Conservation (phyloP, 495 filamentous ascomycete genomes). For the Penicillium pulvis region DNA sequence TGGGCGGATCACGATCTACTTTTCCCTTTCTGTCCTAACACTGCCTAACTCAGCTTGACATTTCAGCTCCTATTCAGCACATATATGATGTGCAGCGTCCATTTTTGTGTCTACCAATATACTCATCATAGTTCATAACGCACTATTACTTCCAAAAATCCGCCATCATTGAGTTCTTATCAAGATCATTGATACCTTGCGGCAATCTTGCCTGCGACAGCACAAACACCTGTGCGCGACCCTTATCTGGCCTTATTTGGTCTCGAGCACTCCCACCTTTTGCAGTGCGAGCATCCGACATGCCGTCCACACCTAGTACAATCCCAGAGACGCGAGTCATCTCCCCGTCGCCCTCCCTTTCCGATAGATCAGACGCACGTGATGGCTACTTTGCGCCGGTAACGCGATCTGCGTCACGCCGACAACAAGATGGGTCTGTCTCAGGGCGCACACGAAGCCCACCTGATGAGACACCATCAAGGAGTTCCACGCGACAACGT, state of each 20-base stretch:
- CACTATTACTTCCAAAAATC: slow-evolving; percentile 10
- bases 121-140: slow-evolving; percentile 3
- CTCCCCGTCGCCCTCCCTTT: slow-evolving; percentile 67
- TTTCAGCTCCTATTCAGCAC: slow-evolving; percentile 8
- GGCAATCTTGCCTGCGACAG: slow-evolving; percentile 32
- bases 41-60: slow-evolving; percentile 23
- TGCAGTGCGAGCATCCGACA: slow-evolving; percentile 38
- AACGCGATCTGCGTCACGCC: slow-evolving; percentile 64
- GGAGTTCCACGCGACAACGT: slow-evolving; percentile 38
- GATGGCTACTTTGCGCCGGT: slow-evolving; percentile 62
- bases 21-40: slow-evolving; percentile 23
- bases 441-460: slow-evolving; percentile 32
- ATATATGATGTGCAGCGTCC: slow-evolving; percentile 16
- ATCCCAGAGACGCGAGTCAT: slow-evolving; percentile 69
- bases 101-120: neutral
- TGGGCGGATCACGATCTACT: slow-evolving; percentile 27
- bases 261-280: slow-evolving; percentile 51
- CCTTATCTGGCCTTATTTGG: slow-evolving; percentile 53
- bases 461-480: slow-evolving; percentile 16
- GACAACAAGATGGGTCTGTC: slow-evolving; percentile 36
- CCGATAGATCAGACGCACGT: slow-evolving; percentile 51
- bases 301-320: slow-evolving; percentile 46
- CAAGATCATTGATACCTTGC: slow-evolving; percentile 17
- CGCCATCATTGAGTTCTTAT: slow-evolving; percentile 33
- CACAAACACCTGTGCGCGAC: slow-evolving; percentile 34